Base-by-base conservation (phyloP, 805 yeast species). In the Lachancea cidri region DNA sequence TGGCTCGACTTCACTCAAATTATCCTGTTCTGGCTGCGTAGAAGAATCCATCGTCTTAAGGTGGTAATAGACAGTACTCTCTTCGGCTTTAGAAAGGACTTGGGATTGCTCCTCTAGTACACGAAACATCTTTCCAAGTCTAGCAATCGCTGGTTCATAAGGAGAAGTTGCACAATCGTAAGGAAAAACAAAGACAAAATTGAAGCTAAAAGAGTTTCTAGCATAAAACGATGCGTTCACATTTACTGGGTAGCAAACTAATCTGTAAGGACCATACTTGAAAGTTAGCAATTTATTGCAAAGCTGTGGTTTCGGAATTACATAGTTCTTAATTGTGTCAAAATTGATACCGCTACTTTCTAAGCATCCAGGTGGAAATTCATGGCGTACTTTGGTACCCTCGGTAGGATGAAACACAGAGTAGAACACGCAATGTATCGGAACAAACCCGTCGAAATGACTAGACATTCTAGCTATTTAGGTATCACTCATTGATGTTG, bases 351-450 rank as follows among this genome's bases (percentile, higher is more conserved):
- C 24, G 72, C 72, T 29, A 56, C 65, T 42, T 52, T 47, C 36
- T 37, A 53, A 18, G 42, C 59, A 53, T 29, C 87, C 86, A 30
- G 80, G 77, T 2, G 98, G 98, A 0, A 87, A 94, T 59, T 93
- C 96, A 54, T 84, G 85, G 4, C 85, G 74, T 4, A 91, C 89
- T 63, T 88, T 87, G 0, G 98, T 83, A 1, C 98, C 98, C 55
- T 88, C 95, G 0, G 93, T 85, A 0, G 97, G 97, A 54, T 93
- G 97, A 64, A 93, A 93, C 0, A 86, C 86, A 0, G 96, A 80
- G 61, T 86, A 93, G 60, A 93, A 89, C 34, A 88, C 70, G 2
- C 96, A 93, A 43, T 77, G 72, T 14, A 93, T 87, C n/a, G 95
- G 95, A 5, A 82, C 83, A 57, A 89, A 88, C 16, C 95, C 96